Evolutionary conservation across 2,329 filamentous ascomycete species (phyloP).

Genomic region (Passalora sequoiae): DNA sequence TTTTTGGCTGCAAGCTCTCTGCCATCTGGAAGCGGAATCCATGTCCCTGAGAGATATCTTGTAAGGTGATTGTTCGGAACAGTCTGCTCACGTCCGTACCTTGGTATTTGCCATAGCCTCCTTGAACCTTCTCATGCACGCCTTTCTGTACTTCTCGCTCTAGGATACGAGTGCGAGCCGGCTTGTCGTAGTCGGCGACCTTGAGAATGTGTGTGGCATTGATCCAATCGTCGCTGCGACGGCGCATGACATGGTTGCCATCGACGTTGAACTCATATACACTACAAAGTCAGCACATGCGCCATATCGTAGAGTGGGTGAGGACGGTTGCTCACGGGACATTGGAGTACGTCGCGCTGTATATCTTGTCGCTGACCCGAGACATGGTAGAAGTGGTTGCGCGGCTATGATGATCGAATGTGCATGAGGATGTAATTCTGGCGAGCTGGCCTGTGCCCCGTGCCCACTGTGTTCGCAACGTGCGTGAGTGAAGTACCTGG

Average conservation of each 20-base stretch:
- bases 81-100: no score
- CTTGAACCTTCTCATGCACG: slow-evolving; percentile 94
- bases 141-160: slow-evolving; percentile 97
- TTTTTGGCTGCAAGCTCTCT: slow-evolving; percentile 80
- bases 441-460: no score
- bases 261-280: slow-evolving; percentile 72
- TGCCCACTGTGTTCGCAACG: no score
- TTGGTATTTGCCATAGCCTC: slow-evolving; percentile 98
- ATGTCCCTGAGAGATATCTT: no score
- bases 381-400: slow-evolving; percentile 13
- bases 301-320: background rate
- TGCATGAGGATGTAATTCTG: no score
- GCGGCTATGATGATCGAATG: background rate
- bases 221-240: slow-evolving; percentile 91
- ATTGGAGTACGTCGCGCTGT: slow-evolving; percentile 61
- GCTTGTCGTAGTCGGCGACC: slow-evolving; percentile 94
- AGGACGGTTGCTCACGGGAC: slow-evolving; percentile 9
- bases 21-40: slow-evolving; percentile 84
- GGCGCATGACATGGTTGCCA: slow-evolving; percentile 90
- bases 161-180: slow-evolving; percentile 85
- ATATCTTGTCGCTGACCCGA: slow-evolving; percentile 44
- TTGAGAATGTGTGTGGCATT: slow-evolving; percentile 99
- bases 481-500: no score
- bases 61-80: no score
- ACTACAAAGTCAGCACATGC: background rate